Conservation (phyloP, 768 basidiomycete species). For the Kwoniella mangroviensis region DNA sequence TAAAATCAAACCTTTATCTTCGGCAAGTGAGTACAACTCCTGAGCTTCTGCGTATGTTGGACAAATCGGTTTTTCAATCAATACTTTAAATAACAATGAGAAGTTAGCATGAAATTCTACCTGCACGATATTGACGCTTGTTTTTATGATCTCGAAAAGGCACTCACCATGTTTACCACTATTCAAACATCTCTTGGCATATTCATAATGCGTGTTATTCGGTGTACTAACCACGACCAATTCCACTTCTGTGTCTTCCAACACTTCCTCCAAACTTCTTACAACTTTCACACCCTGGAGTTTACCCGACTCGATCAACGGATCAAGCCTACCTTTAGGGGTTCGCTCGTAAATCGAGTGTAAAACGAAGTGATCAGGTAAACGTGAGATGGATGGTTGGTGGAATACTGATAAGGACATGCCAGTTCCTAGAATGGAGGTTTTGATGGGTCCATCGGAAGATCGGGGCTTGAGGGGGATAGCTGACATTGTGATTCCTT, state of each 20-base stretch:
- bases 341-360: conserved; percentile 58
- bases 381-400: conserved; percentile 71
- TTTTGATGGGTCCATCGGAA: conserved; percentile 63
- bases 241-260: conserved; percentile 43
- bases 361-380: conserved; percentile 39
- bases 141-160: too few species aligned
- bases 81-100: conserved; percentile 51
- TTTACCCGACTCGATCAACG: conserved; percentile 7
- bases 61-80: conserved; percentile 51
- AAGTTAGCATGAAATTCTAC: too few species aligned
- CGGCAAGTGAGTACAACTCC: conserved; percentile 43
- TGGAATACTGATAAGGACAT: conserved; percentile 80
- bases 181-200: conserved; percentile 32
- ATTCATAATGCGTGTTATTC: conserved; percentile 48
- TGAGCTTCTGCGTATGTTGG: conserved; percentile 41
- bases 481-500: too few species aligned
- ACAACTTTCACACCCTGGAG: conserved; percentile 38
- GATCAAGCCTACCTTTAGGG: conserved; percentile 62
- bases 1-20: conserved; percentile 38
- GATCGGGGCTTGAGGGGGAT: neutral
- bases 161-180: conserved; percentile 46
- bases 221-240: conserved; percentile 46
- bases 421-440: conserved; percentile 77
- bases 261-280: conserved; percentile 31
- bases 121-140: too few species aligned